Conservation (phyloP, 1,139 yeast genomes). For the Suhomyces atakaporum region DNA sequence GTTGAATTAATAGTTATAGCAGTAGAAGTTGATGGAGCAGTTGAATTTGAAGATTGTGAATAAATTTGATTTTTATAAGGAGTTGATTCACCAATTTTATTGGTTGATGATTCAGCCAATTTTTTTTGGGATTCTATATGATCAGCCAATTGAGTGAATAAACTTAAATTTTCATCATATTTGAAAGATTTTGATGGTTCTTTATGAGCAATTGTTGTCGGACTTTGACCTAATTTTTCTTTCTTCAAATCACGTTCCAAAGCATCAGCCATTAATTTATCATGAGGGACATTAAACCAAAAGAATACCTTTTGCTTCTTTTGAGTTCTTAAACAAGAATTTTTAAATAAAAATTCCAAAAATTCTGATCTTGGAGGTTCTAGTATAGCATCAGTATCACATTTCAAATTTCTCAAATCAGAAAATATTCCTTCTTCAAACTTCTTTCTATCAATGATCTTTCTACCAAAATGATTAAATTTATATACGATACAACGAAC, state of each 20-base stretch:
- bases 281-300: conserved; percentile 97
- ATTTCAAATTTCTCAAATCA: conserved; percentile 81
- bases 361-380: conserved; percentile 89
- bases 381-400: conserved; percentile 84
- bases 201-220: conserved; percentile 60
- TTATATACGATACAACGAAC: conserved; percentile 89
- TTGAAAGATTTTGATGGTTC: conserved; percentile 68
- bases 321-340: conserved; percentile 88
- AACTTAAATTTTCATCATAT: conserved; percentile 49
- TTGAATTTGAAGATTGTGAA: neutral
- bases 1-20: neutral
- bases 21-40: neutral
- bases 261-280: conserved; percentile 89
- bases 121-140: conserved; percentile 44
- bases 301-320: conserved; percentile 96
- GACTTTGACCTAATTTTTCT: conserved; percentile 56
- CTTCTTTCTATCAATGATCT: conserved; percentile 81
- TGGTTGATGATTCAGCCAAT: conserved; percentile 13
- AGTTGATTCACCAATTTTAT: conserved; percentile 1
- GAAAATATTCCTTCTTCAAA: conserved; percentile 97
- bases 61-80: conserved; percentile 4
- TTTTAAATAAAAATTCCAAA: conserved; percentile 79
- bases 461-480: conserved; percentile 87
- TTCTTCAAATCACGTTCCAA: conserved; percentile 88
- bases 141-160: conserved; percentile 50